Base-by-base conservation (phyloP, 192 early-diverging fungal species). In the Coemansia interrupta region DNA sequence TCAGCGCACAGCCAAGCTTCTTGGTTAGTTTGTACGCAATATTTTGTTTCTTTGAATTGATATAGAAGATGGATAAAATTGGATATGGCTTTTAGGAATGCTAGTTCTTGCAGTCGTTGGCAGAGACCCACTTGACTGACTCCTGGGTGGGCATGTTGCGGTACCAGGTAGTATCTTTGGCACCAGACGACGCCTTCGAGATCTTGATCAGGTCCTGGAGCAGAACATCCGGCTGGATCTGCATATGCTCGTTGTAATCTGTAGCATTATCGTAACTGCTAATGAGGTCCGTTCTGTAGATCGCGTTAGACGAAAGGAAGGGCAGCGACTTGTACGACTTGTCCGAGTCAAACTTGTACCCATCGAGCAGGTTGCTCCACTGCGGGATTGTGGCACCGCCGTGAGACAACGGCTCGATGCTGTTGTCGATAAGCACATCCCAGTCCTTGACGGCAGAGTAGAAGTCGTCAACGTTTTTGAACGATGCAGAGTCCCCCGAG, bases 221-320 rank as follows among this genome's bases (percentile, higher is more conserved):
- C 56, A 86, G 64, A 7, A 72, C 75, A 45, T 85, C 82, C 20
- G 82, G 66, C 46, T 88, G 62, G 64, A 89, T 78, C 54, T 88
- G 84, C 19, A 89, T 72, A 23, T 85, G 80, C 57, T 91, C 87
- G 29, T 73, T 70, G 78, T 83, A 85, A 41, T 64, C 83, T 15
- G 87, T 79, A 17, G 85, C 88, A 26, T 80, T 66, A n/a, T 81
- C 73, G 58, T 83, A 85, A 84, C 89, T 87, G 70, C 89, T 88
- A 55, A 80, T 80, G 22, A 84, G 85, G 63, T 85, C 85, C 39
- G 74, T 70, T 18, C 73, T 64, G 71, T 82, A 88, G 24, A 84
- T 68, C 1, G 85, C 67, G 60, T 85, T 87, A 44, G 80, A 58
- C 26, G 80, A 42, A 61, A 89, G 77, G 62, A 83, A 86, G 51